Evolutionary conservation across 1,284 basidiomycete genomes (phyloP), one percentile per base, ranked within the genome.

Genomic region (Ganoderma multipileum): DNA sequence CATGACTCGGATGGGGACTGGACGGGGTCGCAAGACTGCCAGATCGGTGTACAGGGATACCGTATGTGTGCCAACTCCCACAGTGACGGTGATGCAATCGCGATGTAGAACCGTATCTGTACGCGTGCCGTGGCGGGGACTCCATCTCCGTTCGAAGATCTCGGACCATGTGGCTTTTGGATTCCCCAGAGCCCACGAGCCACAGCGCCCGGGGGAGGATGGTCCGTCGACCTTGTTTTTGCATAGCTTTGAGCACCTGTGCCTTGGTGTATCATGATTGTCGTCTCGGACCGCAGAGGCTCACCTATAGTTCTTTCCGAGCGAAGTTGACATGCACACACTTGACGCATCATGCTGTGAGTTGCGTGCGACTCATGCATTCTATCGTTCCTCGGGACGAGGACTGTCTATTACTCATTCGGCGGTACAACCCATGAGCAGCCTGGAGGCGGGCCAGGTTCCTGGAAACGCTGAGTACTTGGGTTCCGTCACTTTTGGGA

Each of bases 371-470:
- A 58, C 33, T 12, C 55, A 58, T 38, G 33, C 52, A 58, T 9
- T 38, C n/a, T 23, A 30, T 60, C 38, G 18, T 28, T 23, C 8
- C 58, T 60, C 23, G 23, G 28, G 52, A 52, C 28, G 30, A 30
- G 12, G 8, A 6, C 26, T 6, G 23, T 55, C 23, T 55, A 55
- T 55, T 55, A 55, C 52, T 55, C 28, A 55, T 55, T 28, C 52
- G 5, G 28, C 18, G 52, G 52, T 6, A 18, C 20, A 23, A 55
- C 4, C 23, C 52, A 55, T 7, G 18, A 55, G 16, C 52, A 55
- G 52, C 28, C 52, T 55, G 28, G 28, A 55, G 52, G 52, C 8
- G 52, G 52, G 52, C 52, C 33, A 33, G 52, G 52, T 55, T 55
- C 28, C 16, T 33, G 28, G 28, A 30, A 28, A 55, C 30, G 16